A percentile compares a stretch with the other conserved stretches of the same genome.
These are phyloP conservation scores for Pittosporum tobira DNA, from an alignment of 129 eudicot species.

Conservation along the genomic window DNA sequence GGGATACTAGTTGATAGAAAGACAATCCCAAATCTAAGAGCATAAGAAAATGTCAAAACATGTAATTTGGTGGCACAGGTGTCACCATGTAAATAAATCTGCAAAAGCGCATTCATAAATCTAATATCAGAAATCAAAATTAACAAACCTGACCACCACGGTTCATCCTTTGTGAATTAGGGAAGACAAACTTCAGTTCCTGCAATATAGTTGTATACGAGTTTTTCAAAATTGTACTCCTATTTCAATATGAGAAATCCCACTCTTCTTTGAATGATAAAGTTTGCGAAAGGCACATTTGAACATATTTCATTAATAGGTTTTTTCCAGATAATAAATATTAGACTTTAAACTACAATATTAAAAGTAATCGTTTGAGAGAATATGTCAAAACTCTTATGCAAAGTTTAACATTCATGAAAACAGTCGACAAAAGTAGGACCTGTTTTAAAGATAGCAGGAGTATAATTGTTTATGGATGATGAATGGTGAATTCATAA, in stretches of 20 bases:
- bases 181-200: constrained; percentile 87
- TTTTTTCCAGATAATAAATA: too few species aligned
- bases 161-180: constrained; percentile 80
- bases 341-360: too few species aligned
- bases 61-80: not conserved
- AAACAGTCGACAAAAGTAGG: too few species aligned
- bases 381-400: not conserved
- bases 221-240: not conserved
- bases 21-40: not conserved
- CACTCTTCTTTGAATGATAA: not conserved
- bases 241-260: not conserved
- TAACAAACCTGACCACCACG: constrained; percentile 96
- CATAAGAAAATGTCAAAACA: not conserved
- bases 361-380: not conserved
- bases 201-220: constrained; percentile 15
- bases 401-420: too few species aligned
- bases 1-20: too few species aligned
- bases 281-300: not conserved
- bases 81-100: too few species aligned
- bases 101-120: not conserved
- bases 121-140: not conserved
- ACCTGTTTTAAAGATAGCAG: too few species aligned
- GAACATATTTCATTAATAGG: too few species aligned
- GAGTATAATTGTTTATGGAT: not conserved
- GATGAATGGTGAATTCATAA: not conserved